A percentile compares a stretch with the other conserved stretches of the same genome.
Evolutionary conservation across 768 basidiomycete genomes (phyloP).

Genomic region (Termitomyces sp.): DNA sequence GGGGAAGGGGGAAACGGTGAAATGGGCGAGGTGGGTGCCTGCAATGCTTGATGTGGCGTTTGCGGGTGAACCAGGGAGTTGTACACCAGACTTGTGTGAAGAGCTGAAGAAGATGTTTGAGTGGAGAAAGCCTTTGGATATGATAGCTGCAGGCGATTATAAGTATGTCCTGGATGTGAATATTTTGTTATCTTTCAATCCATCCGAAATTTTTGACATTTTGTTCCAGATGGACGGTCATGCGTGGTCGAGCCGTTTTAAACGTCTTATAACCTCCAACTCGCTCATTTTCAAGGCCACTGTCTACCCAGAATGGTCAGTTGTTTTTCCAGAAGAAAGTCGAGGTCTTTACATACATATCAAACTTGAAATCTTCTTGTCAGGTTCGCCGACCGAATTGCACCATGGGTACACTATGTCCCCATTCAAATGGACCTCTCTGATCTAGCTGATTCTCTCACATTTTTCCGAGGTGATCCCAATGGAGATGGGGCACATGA

Average conservation of each 20-base stretch:
- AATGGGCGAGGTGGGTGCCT: slow-evolving; percentile 30
- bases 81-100: slow-evolving; percentile 29
- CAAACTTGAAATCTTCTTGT: background rate
- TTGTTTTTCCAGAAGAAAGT: background rate
- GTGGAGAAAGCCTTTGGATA: slow-evolving; percentile 35
- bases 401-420: slow-evolving; percentile 70
- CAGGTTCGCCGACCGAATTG: slow-evolving; percentile 48
- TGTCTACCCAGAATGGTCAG: slow-evolving; percentile 61
- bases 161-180: slow-evolving; percentile 57
- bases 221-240: slow-evolving; percentile 44
- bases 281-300: slow-evolving; percentile 60
- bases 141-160: slow-evolving; percentile 40
- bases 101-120: slow-evolving; percentile 41
- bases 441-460: background rate
- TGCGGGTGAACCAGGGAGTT: slow-evolving; percentile 23
- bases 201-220: background rate
- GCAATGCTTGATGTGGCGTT: slow-evolving; percentile 55
- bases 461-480: background rate
- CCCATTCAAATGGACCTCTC: slow-evolving; percentile 49
- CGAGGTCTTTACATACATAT: background rate
- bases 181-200: slow-evolving; percentile 12
- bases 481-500: slow-evolving; percentile 23
- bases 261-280: slow-evolving; percentile 53
- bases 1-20: slow-evolving; percentile 24
- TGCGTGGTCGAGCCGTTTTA: slow-evolving; percentile 62